These are phyloP conservation scores for Acorus calamus DNA, from an alignment of 106 monocot species.

Conservation along the genomic window DNA sequence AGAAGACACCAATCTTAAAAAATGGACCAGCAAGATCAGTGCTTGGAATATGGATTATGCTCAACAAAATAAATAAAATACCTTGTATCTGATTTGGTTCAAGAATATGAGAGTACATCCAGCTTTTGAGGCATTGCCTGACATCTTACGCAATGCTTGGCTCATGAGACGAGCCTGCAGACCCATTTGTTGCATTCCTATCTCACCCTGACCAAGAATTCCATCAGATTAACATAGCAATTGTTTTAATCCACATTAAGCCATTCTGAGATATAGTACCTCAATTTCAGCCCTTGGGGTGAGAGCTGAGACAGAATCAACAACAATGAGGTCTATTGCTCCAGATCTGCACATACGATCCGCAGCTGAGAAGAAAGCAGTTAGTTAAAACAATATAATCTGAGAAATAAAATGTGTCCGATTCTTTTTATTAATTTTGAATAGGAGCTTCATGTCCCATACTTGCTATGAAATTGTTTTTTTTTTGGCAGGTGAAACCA, in stretches of 20 bases:
- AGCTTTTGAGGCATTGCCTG: conserved; percentile 99
- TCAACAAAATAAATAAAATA: conserved; percentile 2
- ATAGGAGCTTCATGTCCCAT: too few relatives aligned
- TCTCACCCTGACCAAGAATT: conserved; percentile 47
- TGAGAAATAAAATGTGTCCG: background rate
- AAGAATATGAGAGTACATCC: conserved; percentile 95
- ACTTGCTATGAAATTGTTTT: too few relatives aligned
- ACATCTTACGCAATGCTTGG: conserved; percentile 98
- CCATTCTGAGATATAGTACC: conserved; percentile 17
- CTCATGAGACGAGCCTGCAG: conserved; percentile 98
- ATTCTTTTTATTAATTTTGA: too few relatives aligned
- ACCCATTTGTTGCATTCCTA: conserved; percentile 83
- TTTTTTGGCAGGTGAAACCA: too few relatives aligned
- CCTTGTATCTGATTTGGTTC: conserved; percentile 99
- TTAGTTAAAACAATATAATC: background rate
- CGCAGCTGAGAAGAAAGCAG: conserved; percentile 62
- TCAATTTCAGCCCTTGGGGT: conserved; percentile 98
- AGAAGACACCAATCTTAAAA: conserved; percentile 87
- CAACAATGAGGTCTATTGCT: conserved; percentile 89
- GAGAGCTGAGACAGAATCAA: conserved; percentile 95
- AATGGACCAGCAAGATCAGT: conserved; percentile 1
- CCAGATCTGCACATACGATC: conserved; percentile 99
- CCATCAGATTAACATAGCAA: background rate
- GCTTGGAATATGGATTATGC: background rate
- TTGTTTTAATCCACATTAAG: too few relatives aligned